Evolutionary conservation across 2,329 filamentous ascomycete species (phyloP), one percentile per base, ranked within the genome.

Genomic region (Tympanopsis confertula): DNA sequence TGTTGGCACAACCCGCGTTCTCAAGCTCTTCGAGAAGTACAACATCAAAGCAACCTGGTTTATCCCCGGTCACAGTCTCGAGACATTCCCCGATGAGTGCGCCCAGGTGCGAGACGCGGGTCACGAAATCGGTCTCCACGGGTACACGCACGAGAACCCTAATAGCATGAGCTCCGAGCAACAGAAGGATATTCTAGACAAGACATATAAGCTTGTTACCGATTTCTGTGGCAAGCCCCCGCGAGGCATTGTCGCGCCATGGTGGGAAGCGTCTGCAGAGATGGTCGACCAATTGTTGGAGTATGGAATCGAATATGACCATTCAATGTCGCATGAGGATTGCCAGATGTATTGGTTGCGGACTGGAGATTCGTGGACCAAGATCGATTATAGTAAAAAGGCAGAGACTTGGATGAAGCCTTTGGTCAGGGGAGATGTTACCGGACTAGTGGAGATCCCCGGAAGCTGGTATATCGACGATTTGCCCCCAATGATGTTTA

Each of bases 1-100:
- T 0, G 62, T 80, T 22, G 78, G 79, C 28, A 74, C 72, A 0
- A 65, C 69, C 13, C 72, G 81, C 1, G 62, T 87, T 1, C 65
- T 87, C 19, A 84, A 81, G 47, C 57, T 87, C 3, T 82, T 85
- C 49, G 68, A 75, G 14, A 84, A 82, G 50, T 79, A 85, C 58
- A 68, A 74, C 45, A 84, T 85, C 56, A 83, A 79, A 54, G 68
- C 78, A 1, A 67, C 64, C 2, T 70, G 62, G 64, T 71, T 69
- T 43, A 66, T 69, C 35, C 63, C 65, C 0, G 62, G 65, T 0
- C 64, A 70, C 45, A 62, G 57, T 17, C 55, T 70, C 3, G 65
- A 69, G 45, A 66, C 66, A 0, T 68, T 69, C 39, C 65, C 64
- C 0, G 60, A 66, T 35, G 61, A 66, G 20, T 61, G 58, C 41